Evolutionary conservation across 441 rosid species (phyloP).

Genomic region (Populus hybrid): DNA sequence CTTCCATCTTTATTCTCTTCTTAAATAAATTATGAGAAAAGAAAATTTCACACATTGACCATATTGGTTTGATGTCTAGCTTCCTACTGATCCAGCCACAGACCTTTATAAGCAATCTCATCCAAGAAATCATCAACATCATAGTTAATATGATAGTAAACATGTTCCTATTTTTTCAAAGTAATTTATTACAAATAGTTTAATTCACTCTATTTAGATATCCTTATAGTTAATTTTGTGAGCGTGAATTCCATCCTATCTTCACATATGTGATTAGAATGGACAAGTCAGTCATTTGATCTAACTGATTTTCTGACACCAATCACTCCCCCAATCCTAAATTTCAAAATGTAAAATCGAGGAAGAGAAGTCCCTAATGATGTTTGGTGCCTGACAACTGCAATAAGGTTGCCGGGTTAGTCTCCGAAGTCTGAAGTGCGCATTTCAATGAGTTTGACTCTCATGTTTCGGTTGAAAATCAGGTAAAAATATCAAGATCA

Average conservation of each 20-base stretch:
- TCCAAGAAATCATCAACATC: too few species aligned
- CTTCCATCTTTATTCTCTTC: too few species aligned
- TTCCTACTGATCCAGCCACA: too few species aligned
- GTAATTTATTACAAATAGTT: background rate
- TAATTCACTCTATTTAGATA: too few species aligned
- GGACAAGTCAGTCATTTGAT: background rate
- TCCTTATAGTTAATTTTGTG: background rate
- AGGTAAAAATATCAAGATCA: background rate
- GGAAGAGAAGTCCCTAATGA: background rate
- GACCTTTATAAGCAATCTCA: too few species aligned
- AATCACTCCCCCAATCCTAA: background rate
- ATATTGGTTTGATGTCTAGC: too few species aligned
- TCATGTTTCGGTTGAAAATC: background rate
- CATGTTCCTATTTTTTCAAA: background rate
- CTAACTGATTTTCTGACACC: too few species aligned
- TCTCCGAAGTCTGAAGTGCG: too few species aligned
- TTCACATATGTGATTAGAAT: background rate
- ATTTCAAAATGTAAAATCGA: background rate
- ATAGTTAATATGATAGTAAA: too few species aligned
- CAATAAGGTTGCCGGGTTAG: background rate
- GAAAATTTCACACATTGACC: too few species aligned
- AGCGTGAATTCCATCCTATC: background rate
- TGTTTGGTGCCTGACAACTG: background rate
- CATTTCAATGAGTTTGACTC: background rate
- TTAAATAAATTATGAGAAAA: too few species aligned